Conservation (phyloP, 768 basidiomycete species). For the Phylloporus arenicola region DNA sequence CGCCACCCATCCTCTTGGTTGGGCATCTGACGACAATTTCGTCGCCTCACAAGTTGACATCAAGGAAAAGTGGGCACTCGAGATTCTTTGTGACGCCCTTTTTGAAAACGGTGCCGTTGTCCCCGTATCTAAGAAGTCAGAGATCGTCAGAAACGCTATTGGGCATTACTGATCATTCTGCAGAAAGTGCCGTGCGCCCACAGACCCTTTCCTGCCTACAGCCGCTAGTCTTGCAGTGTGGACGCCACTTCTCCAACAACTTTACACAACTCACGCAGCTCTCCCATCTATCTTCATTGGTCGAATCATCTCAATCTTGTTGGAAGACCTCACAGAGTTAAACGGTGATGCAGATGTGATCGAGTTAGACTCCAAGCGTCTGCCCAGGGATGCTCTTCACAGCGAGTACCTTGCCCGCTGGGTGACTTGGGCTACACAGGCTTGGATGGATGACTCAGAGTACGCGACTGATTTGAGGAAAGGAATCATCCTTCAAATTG, state of each 20-base stretch:
- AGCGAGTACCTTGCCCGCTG: constrained; percentile 62
- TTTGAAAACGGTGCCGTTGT: constrained; percentile 71
- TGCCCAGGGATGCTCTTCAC: constrained; percentile 40
- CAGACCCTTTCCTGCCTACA: constrained; percentile 45
- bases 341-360: constrained; percentile 13
- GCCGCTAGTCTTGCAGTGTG: constrained; percentile 54
- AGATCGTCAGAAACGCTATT: not conserved
- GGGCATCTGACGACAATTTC: constrained; percentile 32
- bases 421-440: constrained; percentile 56
- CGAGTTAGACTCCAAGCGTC: constrained; percentile 14
- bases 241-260: constrained; percentile 56
- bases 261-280: constrained; percentile 50
- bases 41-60: constrained; percentile 38
- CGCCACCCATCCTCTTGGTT: constrained; percentile 42
- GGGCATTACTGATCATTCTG: constrained; percentile 1
- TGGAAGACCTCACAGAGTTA: constrained; percentile 15
- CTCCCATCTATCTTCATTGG: constrained; percentile 47
- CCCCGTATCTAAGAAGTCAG: constrained; percentile 80
- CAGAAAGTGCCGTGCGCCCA: constrained; percentile 52
- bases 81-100: constrained; percentile 60
- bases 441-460: constrained; percentile 30
- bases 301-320: constrained; percentile 38
- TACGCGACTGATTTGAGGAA: constrained; percentile 40
- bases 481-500: constrained; percentile 40
- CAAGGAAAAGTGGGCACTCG: constrained; percentile 64